Base-by-base conservation (phyloP, 1,284 basidiomycete genomes). In the Tilletia caries region DNA sequence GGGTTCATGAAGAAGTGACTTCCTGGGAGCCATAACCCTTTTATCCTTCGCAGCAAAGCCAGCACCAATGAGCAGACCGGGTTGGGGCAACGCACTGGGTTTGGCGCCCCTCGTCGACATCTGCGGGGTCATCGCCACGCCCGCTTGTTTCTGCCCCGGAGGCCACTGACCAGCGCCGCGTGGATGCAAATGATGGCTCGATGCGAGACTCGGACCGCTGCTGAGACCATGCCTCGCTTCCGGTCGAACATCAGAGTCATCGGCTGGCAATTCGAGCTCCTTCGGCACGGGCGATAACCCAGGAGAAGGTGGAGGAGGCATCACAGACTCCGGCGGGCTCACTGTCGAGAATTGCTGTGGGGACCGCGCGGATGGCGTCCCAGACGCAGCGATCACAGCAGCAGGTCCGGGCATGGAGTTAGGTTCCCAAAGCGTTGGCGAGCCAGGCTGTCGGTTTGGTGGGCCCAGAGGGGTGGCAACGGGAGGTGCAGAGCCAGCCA, bases 61-160 rank as follows among this genome's bases (percentile, higher is more conserved):
- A 66, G 74, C 71, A 64, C 81, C 81, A 67, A 83, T 83, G 67
- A 83, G 75, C 41, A 83, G 73, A 37, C 81, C 81, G 0, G 79
- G 66, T 64, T 83, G 81, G 10, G 80, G 76, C 65, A 79, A 75
- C 0, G 81, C 80, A 3, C 74, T 75, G 2, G 79, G 79, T 67
- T 72, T 73, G 18, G 67, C 71, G 18, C n/a, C 23, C 25, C 64
- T 46, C 3, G 73, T 62, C 37, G 69, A 67, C 10, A 70, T 66
- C 18, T 71, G 68, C 25, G 68, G 67, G n/a, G 68, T 64, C 13
- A 65, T 66, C 3, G 73, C 70, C 25, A 75, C 70, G 27, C 73
- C 66, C 33, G 71, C 71, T 4, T 73, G 67, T 0, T 46, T 5
- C 27, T 52, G 50, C 50, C 23, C 50, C 3, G 27, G 50, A 52